phyloP scores from a whole-genome alignment of 345 rosid species.

The Eucalyptus erythrocorys region DNA sequence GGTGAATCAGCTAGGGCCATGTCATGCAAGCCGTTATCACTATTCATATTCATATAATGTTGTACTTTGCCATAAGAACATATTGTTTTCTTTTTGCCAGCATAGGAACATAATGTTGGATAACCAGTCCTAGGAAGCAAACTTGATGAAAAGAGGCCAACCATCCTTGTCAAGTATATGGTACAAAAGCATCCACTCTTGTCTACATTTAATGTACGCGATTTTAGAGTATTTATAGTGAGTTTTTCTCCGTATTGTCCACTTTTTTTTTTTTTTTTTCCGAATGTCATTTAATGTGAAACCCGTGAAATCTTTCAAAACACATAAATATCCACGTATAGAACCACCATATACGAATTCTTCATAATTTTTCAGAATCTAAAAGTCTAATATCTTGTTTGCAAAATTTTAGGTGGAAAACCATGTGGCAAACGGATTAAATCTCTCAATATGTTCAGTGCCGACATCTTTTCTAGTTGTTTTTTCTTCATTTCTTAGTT shows the following conservation, averaged over 20 bases:
- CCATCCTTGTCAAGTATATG: neutral
- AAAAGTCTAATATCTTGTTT: neutral
- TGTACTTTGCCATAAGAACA: neutral
- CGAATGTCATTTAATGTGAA: neutral
- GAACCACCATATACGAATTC: neutral
- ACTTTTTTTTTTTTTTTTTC: neutral
- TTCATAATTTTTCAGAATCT: neutral
- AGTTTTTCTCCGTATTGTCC: neutral
- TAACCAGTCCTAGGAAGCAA: neutral
- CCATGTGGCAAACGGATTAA: neutral
- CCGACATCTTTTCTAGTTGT: neutral
- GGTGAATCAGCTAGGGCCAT: neutral
- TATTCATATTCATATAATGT: neutral
- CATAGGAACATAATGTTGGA: neutral
- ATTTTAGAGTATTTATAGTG: neutral
- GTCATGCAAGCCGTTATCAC: neutral
- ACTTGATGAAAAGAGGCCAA: neutral
- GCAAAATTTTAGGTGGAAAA: neutral
- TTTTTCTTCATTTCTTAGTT: neutral
- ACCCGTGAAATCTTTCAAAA: neutral
- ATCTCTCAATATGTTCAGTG: neutral
- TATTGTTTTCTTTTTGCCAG: neutral
- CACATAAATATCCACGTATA: neutral
- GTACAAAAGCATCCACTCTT: neutral
- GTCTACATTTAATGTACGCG: neutral